Evolutionary conservation across 169 alveolate species (phyloP).

Genomic region (Plasmodium vivax): DNA sequence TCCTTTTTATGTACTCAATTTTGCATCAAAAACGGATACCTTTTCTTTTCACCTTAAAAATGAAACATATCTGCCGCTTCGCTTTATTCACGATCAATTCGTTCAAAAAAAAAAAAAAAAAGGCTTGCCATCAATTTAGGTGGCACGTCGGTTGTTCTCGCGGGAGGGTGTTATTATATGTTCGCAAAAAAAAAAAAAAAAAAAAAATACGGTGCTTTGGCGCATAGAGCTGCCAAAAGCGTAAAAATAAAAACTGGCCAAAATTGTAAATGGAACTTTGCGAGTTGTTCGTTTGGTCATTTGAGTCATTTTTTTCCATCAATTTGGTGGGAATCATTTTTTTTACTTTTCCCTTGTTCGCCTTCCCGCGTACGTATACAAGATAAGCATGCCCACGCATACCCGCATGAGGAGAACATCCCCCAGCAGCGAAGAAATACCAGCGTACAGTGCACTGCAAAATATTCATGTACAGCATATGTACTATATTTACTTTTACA

Average conservation of each 20-base stretch:
- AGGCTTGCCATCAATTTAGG: too few relatives aligned
- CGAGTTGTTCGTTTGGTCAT: neutral
- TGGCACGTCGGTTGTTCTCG: neutral
- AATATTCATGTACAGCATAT: neutral
- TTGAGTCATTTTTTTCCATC: neutral
- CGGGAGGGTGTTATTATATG: too few relatives aligned
- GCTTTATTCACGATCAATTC: neutral
- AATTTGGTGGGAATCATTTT: neutral
- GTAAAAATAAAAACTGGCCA: neutral
- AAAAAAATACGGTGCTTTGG: neutral
- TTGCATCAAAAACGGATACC: neutral
- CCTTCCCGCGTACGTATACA: neutral
- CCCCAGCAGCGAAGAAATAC: neutral
- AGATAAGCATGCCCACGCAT: neutral
- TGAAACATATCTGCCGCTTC: neutral
- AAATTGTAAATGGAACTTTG: neutral
- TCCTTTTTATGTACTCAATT: neutral
- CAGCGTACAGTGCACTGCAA: neutral
- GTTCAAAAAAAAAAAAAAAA: neutral
- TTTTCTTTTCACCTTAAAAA: neutral
- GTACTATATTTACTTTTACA: too few relatives aligned
- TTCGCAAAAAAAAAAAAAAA: too few relatives aligned
- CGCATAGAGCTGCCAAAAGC: neutral
- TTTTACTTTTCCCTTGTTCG: neutral
- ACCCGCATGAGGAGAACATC: neutral